A percentile compares a stretch with the other conserved stretches of the same genome.
phyloP scores from a whole-genome alignment of 352 stramenopile species.

The Phytophthora sp. region DNA sequence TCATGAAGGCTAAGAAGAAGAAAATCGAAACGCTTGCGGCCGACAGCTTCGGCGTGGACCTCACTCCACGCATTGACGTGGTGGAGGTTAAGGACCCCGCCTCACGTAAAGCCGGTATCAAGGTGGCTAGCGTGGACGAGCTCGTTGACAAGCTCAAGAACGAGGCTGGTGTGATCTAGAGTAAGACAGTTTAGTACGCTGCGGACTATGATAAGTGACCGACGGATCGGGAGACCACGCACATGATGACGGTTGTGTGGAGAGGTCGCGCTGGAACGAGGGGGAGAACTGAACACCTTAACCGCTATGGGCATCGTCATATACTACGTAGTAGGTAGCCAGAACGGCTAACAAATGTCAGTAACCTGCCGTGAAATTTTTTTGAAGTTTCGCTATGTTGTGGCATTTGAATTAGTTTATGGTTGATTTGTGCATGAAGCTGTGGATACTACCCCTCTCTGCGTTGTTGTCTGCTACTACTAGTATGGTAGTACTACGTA shows the following conservation, averaged over 20 bases:
- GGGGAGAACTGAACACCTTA: neutral
- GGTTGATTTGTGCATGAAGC: no score
- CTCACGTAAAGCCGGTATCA: conserved; percentile 93
- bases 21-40: conserved; percentile 84
- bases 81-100: conserved; percentile 93
- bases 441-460: no score
- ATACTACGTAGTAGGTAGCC: conserved; percentile 14
- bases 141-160: conserved; percentile 98
- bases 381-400: no score
- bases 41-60: conserved; percentile 77
- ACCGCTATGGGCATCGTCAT: neutral
- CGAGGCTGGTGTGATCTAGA: conserved; percentile 91
- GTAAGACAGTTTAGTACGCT: conserved; percentile 5
- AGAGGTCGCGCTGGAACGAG: neutral
- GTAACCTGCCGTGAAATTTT: conserved; percentile 25
- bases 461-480: no score
- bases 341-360: conserved; percentile 22
- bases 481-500: no score
- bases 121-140: conserved; percentile 94
- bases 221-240: neutral
- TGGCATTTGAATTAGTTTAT: no score
- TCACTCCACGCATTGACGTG: conserved; percentile 73
- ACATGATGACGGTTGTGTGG: neutral
- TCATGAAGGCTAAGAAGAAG: conserved; percentile 99
- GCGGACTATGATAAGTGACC: neutral